These are phyloP conservation scores for Lachancea dasiensis DNA, from an alignment of 805 yeast species.

Conservation along the genomic window DNA sequence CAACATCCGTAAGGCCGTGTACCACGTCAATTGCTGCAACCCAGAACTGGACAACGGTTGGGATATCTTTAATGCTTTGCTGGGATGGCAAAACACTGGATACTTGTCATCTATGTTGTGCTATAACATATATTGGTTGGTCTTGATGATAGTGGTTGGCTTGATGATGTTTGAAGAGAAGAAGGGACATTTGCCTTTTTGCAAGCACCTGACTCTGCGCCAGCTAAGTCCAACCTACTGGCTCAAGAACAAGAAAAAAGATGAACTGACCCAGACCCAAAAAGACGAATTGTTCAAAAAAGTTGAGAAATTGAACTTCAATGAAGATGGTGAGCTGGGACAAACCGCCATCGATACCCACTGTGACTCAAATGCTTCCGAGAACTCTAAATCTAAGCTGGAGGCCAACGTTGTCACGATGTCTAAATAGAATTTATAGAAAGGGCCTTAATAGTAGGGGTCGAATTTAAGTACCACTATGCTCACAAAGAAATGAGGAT, in stretches of 20 bases:
- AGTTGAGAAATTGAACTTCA: constrained; percentile 36
- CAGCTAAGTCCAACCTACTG: constrained; percentile 68
- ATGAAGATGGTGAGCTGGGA: constrained; percentile 30
- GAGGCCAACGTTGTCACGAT: too few relatives aligned
- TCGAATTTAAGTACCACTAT: too few relatives aligned
- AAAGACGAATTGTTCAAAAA: constrained; percentile 45
- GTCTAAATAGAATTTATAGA: too few relatives aligned
- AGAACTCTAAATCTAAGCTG: too few relatives aligned
- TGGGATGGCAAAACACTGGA: constrained; percentile 98
- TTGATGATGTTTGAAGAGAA: constrained; percentile 80
- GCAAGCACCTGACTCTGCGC: constrained; percentile 42
- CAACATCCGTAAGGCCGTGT: constrained; percentile 69
- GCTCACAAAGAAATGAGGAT: too few relatives aligned
- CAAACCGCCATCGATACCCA: not conserved
- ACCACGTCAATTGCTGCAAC: constrained; percentile 98
- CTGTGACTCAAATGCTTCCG: constrained; percentile 1
- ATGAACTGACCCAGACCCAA: constrained; percentile 48
- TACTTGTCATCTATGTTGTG: constrained; percentile 87
- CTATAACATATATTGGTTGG: constrained; percentile 85
- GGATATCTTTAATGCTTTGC: constrained; percentile 90
- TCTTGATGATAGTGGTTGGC: constrained; percentile 46
- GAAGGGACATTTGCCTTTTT: constrained; percentile 72
- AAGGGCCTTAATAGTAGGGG: too few relatives aligned
- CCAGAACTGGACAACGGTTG: constrained; percentile 90
- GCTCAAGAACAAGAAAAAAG: constrained; percentile 61